A percentile compares a stretch with the other conserved stretches of the same genome.
These are phyloP conservation scores for Chlamydomonas schloesseri DNA, from an alignment of 139 green algal species.

Conservation along the genomic window DNA sequence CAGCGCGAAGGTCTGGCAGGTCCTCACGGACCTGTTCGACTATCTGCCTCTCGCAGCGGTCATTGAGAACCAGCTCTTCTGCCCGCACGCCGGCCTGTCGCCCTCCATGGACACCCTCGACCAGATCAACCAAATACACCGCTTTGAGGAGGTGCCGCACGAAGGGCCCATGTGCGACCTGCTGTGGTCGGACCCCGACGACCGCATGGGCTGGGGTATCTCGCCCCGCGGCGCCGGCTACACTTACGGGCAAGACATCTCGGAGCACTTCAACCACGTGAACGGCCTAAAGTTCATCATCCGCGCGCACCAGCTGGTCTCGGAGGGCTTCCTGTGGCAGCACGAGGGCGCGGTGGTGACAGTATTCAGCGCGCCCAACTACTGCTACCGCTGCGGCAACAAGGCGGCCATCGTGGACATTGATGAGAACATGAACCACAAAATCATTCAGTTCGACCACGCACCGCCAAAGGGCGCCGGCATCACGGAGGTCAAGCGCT, in stretches of 20 bases:
- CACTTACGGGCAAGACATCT: conserved; percentile 89
- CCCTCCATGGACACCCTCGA: conserved; percentile 97
- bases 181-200: conserved; percentile 98
- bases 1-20: conserved; percentile 98
- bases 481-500: conserved; percentile 72
- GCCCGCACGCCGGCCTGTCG: conserved; percentile 91
- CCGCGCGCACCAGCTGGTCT: conserved; percentile 98
- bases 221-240: conserved; percentile 90
- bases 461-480: conserved; percentile 70
- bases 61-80: conserved; percentile 97
- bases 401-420: conserved; percentile 74
- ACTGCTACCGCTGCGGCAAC: conserved; percentile 96
- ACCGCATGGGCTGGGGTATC: conserved; percentile 96
- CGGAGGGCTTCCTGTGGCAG: conserved; percentile 90
- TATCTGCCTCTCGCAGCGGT: conserved; percentile 89
- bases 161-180: conserved; percentile 96
- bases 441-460: conserved; percentile 77
- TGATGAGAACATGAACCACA: conserved; percentile 77
- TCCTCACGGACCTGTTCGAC: conserved; percentile 99
- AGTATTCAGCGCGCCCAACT: conserved; percentile 98
- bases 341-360: conserved; percentile 91
- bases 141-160: conserved; percentile 91
- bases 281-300: conserved; percentile 97
- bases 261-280: conserved; percentile 94
- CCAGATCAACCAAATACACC: conserved; percentile 78